phyloP scores from a whole-genome alignment of 768 basidiomycete genomes.

The Mycena albidolilacea region DNA sequence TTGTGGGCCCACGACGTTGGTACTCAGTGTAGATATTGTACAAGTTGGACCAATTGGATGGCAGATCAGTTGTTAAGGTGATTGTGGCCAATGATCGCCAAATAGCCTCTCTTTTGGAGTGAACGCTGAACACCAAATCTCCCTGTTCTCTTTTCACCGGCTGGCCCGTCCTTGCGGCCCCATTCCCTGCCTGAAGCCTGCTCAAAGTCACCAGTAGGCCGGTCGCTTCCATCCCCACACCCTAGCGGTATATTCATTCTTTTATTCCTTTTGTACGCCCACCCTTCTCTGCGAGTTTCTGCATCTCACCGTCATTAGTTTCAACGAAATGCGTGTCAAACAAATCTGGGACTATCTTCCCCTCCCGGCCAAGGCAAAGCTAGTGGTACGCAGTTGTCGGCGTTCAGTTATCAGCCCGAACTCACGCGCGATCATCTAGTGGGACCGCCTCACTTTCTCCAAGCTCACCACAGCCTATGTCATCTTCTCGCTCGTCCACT shows the following conservation, averaged over 20 bases:
- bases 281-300: slow-evolving; percentile 18
- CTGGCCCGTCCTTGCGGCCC: slow-evolving; percentile 44
- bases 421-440: slow-evolving; percentile 55
- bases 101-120: slow-evolving; percentile 9
- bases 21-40: slow-evolving; percentile 65
- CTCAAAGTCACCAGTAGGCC: slow-evolving; percentile 22
- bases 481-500: slow-evolving; percentile 76
- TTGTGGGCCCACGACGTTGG: slow-evolving; percentile 71
- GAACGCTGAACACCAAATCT: slow-evolving; percentile 22
- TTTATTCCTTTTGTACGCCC: slow-evolving; percentile 43
- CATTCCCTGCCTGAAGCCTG: slow-evolving; percentile 11
- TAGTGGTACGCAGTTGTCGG: slow-evolving; percentile 59
- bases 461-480: slow-evolving; percentile 77
- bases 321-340: slow-evolving; percentile 56
- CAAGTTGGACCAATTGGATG: background rate
- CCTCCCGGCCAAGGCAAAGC: slow-evolving; percentile 56
- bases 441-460: slow-evolving; percentile 80
- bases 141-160: slow-evolving; percentile 43
- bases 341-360: slow-evolving; percentile 56
- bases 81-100: background rate
- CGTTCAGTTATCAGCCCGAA: background rate
- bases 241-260: slow-evolving; percentile 61
- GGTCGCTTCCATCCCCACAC: slow-evolving; percentile 42
- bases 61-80: slow-evolving; percentile 39
- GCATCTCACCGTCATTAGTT: slow-evolving; percentile 19